Conservation (phyloP, 768 basidiomycete genomes). For the Neoboletus magnificus region DNA sequence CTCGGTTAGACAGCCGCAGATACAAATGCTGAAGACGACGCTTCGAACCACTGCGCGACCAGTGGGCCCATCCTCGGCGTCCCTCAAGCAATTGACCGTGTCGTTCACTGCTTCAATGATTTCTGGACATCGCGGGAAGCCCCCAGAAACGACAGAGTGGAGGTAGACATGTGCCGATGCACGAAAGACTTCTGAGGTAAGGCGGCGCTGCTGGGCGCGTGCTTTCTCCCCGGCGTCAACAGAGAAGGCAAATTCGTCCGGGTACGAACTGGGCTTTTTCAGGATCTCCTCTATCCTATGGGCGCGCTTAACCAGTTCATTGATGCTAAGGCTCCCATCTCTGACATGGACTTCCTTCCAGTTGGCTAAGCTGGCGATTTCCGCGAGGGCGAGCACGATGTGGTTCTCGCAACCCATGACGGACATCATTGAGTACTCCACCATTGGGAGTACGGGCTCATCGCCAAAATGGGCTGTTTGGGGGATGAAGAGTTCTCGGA, state of each 20-base stretch:
- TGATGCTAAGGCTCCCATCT: constrained; percentile 52
- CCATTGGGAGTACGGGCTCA: constrained; percentile 38
- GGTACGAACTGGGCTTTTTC: constrained; percentile 17
- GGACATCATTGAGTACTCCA: constrained; percentile 66
- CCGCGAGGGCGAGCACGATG: constrained; percentile 75
- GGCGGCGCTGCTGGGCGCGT: constrained; percentile 36
- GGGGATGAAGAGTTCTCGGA: constrained; percentile 51
- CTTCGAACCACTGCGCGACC: constrained; percentile 63
- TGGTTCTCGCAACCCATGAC: constrained; percentile 85
- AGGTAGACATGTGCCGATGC: constrained; percentile 73
- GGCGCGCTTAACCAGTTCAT: constrained; percentile 55
- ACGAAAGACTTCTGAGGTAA: constrained; percentile 65
- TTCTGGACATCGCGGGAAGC: constrained; percentile 62
- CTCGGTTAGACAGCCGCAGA: constrained; percentile 69
- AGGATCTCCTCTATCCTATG: constrained; percentile 45
- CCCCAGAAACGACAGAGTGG: constrained; percentile 72
- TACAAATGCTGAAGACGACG: constrained; percentile 75
- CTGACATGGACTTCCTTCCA: constrained; percentile 55
- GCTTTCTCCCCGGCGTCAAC: constrained; percentile 2
- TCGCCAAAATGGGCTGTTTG: constrained; percentile 20
- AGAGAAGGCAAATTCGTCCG: not conserved
- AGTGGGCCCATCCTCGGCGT: constrained; percentile 35
- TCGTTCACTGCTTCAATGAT: constrained; percentile 54
- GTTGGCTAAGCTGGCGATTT: constrained; percentile 58
- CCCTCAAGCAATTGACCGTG: constrained; percentile 46